Evolutionary conservation across 2,329 filamentous ascomycete species (phyloP).

Genomic region (Tympanopsis confertula): DNA sequence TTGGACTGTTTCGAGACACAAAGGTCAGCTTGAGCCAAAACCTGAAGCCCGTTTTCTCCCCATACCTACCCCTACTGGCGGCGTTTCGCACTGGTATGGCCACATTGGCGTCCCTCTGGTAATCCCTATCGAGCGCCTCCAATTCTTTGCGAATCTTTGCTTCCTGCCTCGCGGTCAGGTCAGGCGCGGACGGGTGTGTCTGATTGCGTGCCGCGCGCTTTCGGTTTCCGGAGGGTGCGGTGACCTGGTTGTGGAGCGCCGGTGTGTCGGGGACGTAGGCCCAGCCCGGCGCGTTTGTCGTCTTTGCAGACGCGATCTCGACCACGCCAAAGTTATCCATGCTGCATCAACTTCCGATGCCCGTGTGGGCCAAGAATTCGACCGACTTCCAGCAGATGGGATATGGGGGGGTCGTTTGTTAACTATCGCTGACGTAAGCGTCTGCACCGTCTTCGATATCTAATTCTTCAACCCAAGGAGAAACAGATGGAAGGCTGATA

Average conservation of each 20-base stretch:
- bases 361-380: no score
- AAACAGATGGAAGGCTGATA: no score
- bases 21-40: neutral
- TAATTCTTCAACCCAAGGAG: no score
- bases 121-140: conserved; percentile 72
- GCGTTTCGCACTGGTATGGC: conserved; percentile 47
- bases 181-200: conserved; percentile 38
- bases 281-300: conserved; percentile 71
- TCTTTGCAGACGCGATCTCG: conserved; percentile 63
- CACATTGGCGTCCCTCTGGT: conserved; percentile 61
- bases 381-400: no score
- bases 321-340: conserved; percentile 70
- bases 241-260: conserved; percentile 34
- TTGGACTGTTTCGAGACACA: conserved; percentile 17
- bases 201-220: conserved; percentile 39
- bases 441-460: no score
- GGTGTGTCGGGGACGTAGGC: conserved; percentile 76
- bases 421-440: no score
- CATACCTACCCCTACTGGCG: conserved; percentile 26
- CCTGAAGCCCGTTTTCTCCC: neutral
- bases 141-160: conserved; percentile 72
- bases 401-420: no score
- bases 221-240: conserved; percentile 9
- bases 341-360: no score
- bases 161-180: conserved; percentile 71